Conservation (phyloP, 176 grass and related monocot species). For the Aegilops speltoides region DNA sequence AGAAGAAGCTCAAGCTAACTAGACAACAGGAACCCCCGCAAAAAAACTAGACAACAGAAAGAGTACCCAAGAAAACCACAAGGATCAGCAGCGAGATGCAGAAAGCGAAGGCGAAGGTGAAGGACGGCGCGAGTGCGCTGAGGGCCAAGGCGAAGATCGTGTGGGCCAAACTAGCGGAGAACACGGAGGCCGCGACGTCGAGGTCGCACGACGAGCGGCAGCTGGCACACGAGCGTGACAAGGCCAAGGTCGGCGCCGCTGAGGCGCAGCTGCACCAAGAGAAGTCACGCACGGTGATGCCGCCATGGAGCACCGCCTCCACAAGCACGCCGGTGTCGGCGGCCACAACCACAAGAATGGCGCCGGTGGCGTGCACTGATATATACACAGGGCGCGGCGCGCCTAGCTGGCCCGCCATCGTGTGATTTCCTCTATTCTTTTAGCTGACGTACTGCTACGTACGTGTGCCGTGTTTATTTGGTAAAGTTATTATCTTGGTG, state of each 20-base stretch:
- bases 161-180: conserved; percentile 39
- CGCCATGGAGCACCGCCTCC: neutral
- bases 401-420: neutral
- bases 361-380: neutral
- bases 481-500: too few species aligned
- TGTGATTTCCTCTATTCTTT: neutral
- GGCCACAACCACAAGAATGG: neutral
- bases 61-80: neutral
- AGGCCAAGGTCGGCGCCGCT: conserved; percentile 42
- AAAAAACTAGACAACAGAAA: neutral
- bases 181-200: conserved; percentile 29
- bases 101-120: conserved; percentile 37
- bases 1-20: neutral
- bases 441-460: neutral
- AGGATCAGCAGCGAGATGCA: neutral
- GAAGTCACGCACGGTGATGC: neutral
- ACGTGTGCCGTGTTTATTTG: neutral
- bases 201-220: conserved; percentile 20
- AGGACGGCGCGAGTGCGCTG: conserved; percentile 39
- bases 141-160: conserved; percentile 48
- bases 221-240: conserved; percentile 48
- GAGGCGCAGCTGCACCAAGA: conserved; percentile 42
- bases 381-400: too few species aligned
- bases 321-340: neutral
- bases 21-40: too few species aligned